Conservation (phyloP, 371 early-diverging fungal genomes). For the Mucor lusitanicus region DNA sequence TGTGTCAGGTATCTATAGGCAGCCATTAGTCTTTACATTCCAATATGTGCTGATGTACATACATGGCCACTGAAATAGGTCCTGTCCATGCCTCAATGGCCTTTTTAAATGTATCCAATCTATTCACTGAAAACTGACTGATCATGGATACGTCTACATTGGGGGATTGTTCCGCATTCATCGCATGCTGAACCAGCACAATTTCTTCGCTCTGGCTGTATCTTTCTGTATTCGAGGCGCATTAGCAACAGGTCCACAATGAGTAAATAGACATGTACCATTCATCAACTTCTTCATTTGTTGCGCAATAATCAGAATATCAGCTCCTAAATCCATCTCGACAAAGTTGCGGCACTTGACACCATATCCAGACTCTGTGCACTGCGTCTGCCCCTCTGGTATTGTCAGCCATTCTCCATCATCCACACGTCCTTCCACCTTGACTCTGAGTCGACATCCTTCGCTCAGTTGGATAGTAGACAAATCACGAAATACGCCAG, state of each 20-base stretch:
- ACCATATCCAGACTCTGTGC: slow-evolving; percentile 22
- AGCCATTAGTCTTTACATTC: no score
- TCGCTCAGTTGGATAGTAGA: slow-evolving; percentile 29
- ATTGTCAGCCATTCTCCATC: slow-evolving; percentile 30
- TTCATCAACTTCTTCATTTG: slow-evolving; percentile 30
- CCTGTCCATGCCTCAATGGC: slow-evolving; percentile 56
- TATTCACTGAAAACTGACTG: slow-evolving; percentile 64
- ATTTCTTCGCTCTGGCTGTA: slow-evolving; percentile 18
- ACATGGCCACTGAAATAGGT: slow-evolving; percentile 62
- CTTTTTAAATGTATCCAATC: slow-evolving; percentile 53
- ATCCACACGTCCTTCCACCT: slow-evolving; percentile 20
- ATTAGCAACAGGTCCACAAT: not conserved
- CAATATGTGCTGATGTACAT: slow-evolving; percentile 7
- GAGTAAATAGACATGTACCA: slow-evolving; percentile 15
- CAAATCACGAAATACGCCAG: slow-evolving; percentile 39
- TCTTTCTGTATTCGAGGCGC: not conserved
- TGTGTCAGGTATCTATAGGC: slow-evolving; percentile 54
- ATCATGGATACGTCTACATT: slow-evolving; percentile 50
- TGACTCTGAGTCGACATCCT: slow-evolving; percentile 37
- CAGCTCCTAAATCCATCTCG: slow-evolving; percentile 33
- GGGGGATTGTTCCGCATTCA: not conserved
- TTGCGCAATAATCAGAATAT: slow-evolving; percentile 30
- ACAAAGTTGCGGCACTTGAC: slow-evolving; percentile 34
- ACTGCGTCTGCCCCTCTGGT: slow-evolving; percentile 25
- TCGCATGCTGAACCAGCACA: slow-evolving; percentile 10